Evolutionary conservation across 2,329 filamentous ascomycete genomes (phyloP).

Genomic region (Coniella vitis): DNA sequence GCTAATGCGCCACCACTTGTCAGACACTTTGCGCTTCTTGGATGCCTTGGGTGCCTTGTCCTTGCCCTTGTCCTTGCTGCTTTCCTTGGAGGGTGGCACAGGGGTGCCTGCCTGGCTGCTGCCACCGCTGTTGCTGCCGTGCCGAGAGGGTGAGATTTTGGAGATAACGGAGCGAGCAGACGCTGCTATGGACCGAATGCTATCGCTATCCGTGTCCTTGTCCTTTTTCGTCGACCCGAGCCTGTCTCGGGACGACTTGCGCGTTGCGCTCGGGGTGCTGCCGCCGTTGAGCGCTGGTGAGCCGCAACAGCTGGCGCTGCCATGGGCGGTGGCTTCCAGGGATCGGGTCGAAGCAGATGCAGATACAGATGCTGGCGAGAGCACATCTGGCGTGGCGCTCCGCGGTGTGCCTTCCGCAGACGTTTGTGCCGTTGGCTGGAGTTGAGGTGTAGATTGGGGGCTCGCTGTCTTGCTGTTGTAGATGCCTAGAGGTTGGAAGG

Average conservation of each 20-base stretch:
- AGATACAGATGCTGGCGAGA: constrained; percentile 25
- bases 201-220: constrained; percentile 41
- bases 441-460: constrained; percentile 41
- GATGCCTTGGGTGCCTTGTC: constrained; percentile 19
- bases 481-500: constrained; percentile 67
- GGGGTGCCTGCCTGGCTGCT: constrained; percentile 17
- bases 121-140: constrained; percentile 24
- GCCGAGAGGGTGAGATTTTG: constrained; percentile 34
- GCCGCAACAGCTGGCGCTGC: constrained; percentile 7
- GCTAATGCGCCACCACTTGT: constrained; percentile 96
- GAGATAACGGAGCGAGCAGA: constrained; percentile 50
- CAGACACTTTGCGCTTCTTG: constrained; percentile 49
- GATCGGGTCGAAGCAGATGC: constrained; percentile 17
- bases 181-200: constrained; percentile 49
- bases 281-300: constrained; percentile 9
- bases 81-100: too few relatives aligned
- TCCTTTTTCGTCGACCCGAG: constrained; percentile 23
- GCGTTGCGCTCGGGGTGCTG: not conserved
- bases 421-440: constrained; percentile 23
- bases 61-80: constrained; percentile 17
- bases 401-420: constrained; percentile 32
- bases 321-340: constrained; percentile 8
- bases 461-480: constrained; percentile 64
- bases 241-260: constrained; percentile 21
- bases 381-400: constrained; percentile 41